Evolutionary conservation across 2,329 filamentous ascomycete genomes (phyloP), one percentile per base, ranked within the genome.

Genomic region (Exutisphaerella laricina): DNA sequence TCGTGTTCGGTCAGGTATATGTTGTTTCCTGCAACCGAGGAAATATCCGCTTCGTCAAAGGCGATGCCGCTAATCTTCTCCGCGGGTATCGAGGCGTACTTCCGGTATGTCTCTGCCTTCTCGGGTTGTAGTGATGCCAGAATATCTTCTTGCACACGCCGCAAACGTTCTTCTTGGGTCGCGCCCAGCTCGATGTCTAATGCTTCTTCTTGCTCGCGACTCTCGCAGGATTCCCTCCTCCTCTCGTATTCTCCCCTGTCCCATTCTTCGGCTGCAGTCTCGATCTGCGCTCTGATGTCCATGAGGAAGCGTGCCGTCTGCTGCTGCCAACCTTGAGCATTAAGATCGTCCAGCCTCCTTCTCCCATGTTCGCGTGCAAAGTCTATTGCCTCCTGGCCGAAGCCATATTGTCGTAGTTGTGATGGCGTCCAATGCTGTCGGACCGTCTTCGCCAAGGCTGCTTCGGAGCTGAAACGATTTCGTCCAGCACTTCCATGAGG

Each of bases 381-480:
- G 9, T 50, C 49, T 20, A 59, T 39, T 4, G 55, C 50, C 25
- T 58, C 58, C n/a, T 45, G 37, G 12, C 39, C 38, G 31, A 54
- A 59, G 5, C 58, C 58, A 17, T 42, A 41, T 18, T 30, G 35
- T 20, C 39, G 32, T 16, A 61, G 29, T 18, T 51, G 39, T 13
- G 41, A 41, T 22, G 41, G 41, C 14, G 42, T 53, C 39, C 45
- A 43, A 10, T 47, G 41, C 28, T 54, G 44, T 37, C 49, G 43
- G 23, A 60, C 50, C 37, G 56, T 49, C 35, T 54, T 41, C 33
- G 49, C 45, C 39, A 62, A 43, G 13, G 60, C 60, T 9, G 55
- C 53, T 38, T 63, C 58, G 6, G 48, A 48, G 25, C 43, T 51
- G 22, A 43, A 41, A 31, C 44, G 41, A 47, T 49, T 48, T 8